Conservation (phyloP, 2,329 filamentous ascomycete genomes). For the Arthroderma sp. region DNA sequence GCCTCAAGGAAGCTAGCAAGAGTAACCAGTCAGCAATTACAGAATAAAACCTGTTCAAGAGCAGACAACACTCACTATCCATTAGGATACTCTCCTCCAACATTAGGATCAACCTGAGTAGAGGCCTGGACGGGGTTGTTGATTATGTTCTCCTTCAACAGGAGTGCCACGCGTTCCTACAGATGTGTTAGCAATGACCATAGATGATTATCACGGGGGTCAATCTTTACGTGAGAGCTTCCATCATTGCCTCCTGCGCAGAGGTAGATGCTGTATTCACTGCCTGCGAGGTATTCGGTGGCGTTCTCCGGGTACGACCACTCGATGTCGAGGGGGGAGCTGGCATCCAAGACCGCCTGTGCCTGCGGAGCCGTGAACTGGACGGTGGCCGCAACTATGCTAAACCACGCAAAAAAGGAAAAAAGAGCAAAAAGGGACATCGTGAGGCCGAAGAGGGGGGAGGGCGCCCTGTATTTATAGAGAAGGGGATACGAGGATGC, state of each 20-base stretch:
- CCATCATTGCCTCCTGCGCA: conserved; percentile 48
- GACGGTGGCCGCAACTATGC: conserved; percentile 38
- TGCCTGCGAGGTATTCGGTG: conserved; percentile 40
- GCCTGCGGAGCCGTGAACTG: conserved; percentile 43
- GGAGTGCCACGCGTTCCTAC: conserved; percentile 32
- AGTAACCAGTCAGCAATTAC: neutral
- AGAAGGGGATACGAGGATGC: neutral
- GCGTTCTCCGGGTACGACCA: conserved; percentile 46
- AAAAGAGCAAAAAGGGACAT: neutral
- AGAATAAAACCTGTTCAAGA: neutral
- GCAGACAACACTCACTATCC: conserved; percentile 40
- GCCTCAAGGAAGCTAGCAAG: conserved; percentile 46
- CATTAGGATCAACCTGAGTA: conserved; percentile 33
- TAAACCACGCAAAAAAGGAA: neutral
- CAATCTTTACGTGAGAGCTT: conserved; percentile 34
- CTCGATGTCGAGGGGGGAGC: conserved; percentile 40
- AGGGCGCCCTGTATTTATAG: neutral
- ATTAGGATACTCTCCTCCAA: conserved; percentile 39
- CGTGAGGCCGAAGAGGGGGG: neutral
- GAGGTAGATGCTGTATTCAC: conserved; percentile 47
- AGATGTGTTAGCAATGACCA: neutral
- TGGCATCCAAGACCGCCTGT: conserved; percentile 40
- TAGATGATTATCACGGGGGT: neutral
- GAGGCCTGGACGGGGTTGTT: conserved; percentile 32
- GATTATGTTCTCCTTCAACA: conserved; percentile 30